Conservation (phyloP, 2,329 filamentous ascomycete species). For the Colletotrichum orchidophilum region DNA sequence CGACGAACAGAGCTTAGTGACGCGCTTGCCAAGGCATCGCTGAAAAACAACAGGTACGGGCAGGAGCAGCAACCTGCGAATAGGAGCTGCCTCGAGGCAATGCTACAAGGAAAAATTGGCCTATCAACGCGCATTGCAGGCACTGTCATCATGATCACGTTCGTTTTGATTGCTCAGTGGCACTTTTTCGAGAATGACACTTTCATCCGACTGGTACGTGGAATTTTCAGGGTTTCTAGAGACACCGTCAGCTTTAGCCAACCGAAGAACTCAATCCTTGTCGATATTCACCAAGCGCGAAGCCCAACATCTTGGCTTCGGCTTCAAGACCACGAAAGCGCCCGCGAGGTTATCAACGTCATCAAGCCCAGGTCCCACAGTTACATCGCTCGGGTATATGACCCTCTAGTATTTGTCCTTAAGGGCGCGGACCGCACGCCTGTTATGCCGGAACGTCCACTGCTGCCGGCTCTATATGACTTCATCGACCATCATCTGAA, state of each 20-base stretch:
- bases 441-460: slow-evolving; percentile 56
- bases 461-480: slow-evolving; percentile 71
- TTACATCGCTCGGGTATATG: slow-evolving; percentile 78
- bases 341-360: slow-evolving; percentile 78
- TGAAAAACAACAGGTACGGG: slow-evolving; percentile 47
- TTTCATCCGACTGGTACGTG: slow-evolving; percentile 46
- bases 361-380: slow-evolving; percentile 77
- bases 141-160: slow-evolving; percentile 76
- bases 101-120: slow-evolving; percentile 72
- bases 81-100: slow-evolving; percentile 66
- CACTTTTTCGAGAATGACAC: slow-evolving; percentile 76
- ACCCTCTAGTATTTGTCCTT: slow-evolving; percentile 78
- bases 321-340: slow-evolving; percentile 82
- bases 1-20: slow-evolving; percentile 80
- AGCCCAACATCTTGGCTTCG: slow-evolving; percentile 81
- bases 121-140: slow-evolving; percentile 80
- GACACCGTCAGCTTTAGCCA: slow-evolving; percentile 38
- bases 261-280: slow-evolving; percentile 52
- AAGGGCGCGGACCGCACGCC: slow-evolving; percentile 74
- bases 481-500: slow-evolving; percentile 69
- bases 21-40: slow-evolving; percentile 67
- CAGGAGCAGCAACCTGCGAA: slow-evolving; percentile 43
- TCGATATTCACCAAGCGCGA: slow-evolving; percentile 76
- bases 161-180: slow-evolving; percentile 78
- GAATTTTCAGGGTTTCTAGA: slow-evolving; percentile 44